These are phyloP conservation scores for Citrus maxima DNA, from an alignment of 345 rosid genomes.

Conservation along the genomic window DNA sequence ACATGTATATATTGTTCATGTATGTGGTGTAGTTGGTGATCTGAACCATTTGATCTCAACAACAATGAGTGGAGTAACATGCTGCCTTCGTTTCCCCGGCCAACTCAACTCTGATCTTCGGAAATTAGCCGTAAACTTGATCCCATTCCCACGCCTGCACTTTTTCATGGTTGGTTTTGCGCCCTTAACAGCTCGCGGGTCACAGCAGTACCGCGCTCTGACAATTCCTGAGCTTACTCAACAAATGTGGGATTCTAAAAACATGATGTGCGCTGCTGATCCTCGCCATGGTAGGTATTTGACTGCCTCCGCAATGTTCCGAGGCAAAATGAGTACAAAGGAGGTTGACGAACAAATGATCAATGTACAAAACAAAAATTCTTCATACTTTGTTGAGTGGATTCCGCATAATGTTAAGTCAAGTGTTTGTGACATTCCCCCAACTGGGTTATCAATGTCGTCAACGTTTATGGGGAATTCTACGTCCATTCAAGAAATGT, in stretches of 20 bases:
- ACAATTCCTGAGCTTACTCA: slow-evolving; percentile 85
- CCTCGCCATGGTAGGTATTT: slow-evolving; percentile 84
- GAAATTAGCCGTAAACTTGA: slow-evolving; percentile 69
- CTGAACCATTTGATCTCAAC: slow-evolving; percentile 81
- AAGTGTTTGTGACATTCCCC: slow-evolving; percentile 75
- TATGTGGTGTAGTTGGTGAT: slow-evolving; percentile 55
- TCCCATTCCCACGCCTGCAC: slow-evolving; percentile 81
- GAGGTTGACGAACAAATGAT: slow-evolving; percentile 93
- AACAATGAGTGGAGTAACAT: slow-evolving; percentile 84
- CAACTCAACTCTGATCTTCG: slow-evolving; percentile 85
- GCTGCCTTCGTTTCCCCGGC: slow-evolving; percentile 87
- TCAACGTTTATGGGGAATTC: slow-evolving; percentile 83
- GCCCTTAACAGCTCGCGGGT: slow-evolving; percentile 72
- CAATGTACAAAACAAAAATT: slow-evolving; percentile 92
- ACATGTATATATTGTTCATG: background rate
- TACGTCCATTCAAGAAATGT: slow-evolving; percentile 67
- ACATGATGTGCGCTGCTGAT: slow-evolving; percentile 90
- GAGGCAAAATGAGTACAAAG: slow-evolving; percentile 92
- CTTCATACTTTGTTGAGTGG: slow-evolving; percentile 80
- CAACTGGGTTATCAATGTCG: slow-evolving; percentile 68
- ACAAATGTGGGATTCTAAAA: slow-evolving; percentile 85
- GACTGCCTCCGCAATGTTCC: slow-evolving; percentile 86
- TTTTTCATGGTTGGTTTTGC: slow-evolving; percentile 90
- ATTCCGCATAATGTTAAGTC: slow-evolving; percentile 70
- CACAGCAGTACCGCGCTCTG: slow-evolving; percentile 77